phyloP scores from a whole-genome alignment of 1,284 basidiomycete genomes.

The Paramarasmius palmivorus region DNA sequence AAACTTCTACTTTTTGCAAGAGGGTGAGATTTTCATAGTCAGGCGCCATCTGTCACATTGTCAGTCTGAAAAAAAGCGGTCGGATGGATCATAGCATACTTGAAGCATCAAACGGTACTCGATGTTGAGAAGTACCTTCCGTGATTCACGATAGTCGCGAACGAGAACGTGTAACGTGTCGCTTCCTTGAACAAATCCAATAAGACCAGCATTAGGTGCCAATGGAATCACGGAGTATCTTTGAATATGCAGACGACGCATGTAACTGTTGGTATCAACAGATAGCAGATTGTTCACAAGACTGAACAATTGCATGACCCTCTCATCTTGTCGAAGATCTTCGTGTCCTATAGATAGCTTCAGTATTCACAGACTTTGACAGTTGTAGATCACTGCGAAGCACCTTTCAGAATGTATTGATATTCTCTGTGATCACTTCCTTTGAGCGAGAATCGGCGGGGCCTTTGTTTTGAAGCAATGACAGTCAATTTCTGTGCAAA shows the following conservation, averaged over 20 bases:
- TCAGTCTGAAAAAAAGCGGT: background rate
- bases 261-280: conserved; percentile 94
- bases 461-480: conserved; percentile 98
- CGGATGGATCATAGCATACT: conserved; percentile 40
- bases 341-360: conserved; percentile 74
- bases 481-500: conserved; percentile 89
- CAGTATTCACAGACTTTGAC: conserved; percentile 3
- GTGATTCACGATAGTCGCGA: conserved; percentile 91
- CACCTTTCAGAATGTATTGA: conserved; percentile 91
- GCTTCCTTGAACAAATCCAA: conserved; percentile 96
- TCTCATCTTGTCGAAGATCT: conserved; percentile 97
- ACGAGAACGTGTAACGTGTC: conserved; percentile 99
- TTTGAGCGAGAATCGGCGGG: conserved; percentile 85
- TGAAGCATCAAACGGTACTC: conserved; percentile 98
- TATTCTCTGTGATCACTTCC: conserved; percentile 96
- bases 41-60: conserved; percentile 84
- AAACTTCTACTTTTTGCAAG: conserved; percentile 98
- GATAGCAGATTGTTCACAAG: conserved; percentile 95
- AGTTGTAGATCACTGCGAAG: background rate
- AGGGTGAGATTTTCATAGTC: conserved; percentile 96
- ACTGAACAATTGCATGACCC: conserved; percentile 99
- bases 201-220: conserved; percentile 92
- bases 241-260: conserved; percentile 94
- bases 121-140: conserved; percentile 97
- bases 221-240: conserved; percentile 93